Percentiles rank a stretch among this genome's conserved stretches.
Evolutionary conservation across 2,329 filamentous ascomycete genomes (phyloP).

Genomic region (Raffaelea albimanens): DNA sequence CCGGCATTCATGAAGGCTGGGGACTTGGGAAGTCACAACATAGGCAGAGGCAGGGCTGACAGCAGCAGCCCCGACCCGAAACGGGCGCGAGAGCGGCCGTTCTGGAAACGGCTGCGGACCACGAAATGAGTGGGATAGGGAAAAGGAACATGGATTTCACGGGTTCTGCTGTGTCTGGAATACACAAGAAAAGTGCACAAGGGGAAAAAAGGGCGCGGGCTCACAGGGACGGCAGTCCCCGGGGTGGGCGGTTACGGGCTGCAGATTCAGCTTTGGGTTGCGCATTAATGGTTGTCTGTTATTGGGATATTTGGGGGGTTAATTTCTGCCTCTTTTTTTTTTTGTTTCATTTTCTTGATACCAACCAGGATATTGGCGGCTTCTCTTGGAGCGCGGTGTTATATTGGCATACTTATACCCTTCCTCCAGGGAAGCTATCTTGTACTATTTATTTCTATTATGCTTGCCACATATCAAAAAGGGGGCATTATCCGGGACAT

Average conservation of each 20-base stretch:
- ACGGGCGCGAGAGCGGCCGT: slow-evolving; percentile 12
- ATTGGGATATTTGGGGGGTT: too few relatives aligned
- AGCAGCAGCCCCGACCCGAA: slow-evolving; percentile 3
- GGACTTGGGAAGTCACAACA: slow-evolving; percentile 1
- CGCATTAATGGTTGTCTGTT: too few relatives aligned
- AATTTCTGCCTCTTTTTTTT: slow-evolving; percentile 3
- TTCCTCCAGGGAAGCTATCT: neutral
- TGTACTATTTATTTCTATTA: neutral
- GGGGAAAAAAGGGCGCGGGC: neutral
- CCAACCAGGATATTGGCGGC: neutral
- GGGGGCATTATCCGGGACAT: too few relatives aligned
- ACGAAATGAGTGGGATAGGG: slow-evolving; percentile 8
- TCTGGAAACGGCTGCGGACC: slow-evolving; percentile 18
- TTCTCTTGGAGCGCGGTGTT: neutral
- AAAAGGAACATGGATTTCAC: neutral
- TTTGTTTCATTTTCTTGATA: neutral
- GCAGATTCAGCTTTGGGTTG: too few relatives aligned
- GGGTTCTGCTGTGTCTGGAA: neutral
- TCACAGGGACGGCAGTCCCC: too few relatives aligned
- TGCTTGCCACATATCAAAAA: too few relatives aligned
- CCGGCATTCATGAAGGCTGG: slow-evolving; percentile 22
- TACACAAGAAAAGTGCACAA: neutral
- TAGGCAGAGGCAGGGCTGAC: slow-evolving; percentile 3
- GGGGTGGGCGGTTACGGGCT: too few relatives aligned
- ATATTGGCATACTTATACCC: neutral